Evolutionary conservation across 2,329 filamentous ascomycete genomes (phyloP).

Genomic region (Dothistroma septosporum): DNA sequence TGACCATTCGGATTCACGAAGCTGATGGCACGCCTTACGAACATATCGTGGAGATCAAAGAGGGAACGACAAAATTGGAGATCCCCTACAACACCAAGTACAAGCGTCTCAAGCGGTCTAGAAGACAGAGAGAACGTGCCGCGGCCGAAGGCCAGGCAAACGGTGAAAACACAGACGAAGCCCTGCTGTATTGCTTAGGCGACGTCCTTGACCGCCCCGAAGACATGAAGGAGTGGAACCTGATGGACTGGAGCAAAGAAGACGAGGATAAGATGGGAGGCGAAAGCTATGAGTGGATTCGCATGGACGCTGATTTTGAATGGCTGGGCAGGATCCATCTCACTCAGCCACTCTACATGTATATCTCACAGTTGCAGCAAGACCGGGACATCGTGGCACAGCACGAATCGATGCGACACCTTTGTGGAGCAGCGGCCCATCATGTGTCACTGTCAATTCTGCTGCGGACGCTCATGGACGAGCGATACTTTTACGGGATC

Average conservation of each 20-base stretch:
- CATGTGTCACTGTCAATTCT: conserved; percentile 85
- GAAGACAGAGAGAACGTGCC: conserved; percentile 74
- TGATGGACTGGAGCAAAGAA: conserved; percentile 84
- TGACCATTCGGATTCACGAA: conserved; percentile 97
- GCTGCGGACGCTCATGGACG: conserved; percentile 82
- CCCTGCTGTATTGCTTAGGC: conserved; percentile 84
- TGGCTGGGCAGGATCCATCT: conserved; percentile 86
- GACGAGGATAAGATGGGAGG: conserved; percentile 89
- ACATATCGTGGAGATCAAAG: conserved; percentile 93
- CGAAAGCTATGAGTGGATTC: conserved; percentile 98
- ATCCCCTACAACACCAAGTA: conserved; percentile 99
- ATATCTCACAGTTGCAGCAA: conserved; percentile 92
- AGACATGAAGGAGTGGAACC: conserved; percentile 76
- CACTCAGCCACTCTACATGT: conserved; percentile 93
- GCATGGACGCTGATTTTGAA: conserved; percentile 96
- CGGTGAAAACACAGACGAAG: conserved; percentile 59
- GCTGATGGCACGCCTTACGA: conserved; percentile 97
- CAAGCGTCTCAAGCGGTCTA: conserved; percentile 88
- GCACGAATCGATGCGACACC: conserved; percentile 46
- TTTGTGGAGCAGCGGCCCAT: conserved; percentile 53
- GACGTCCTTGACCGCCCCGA: conserved; percentile 81
- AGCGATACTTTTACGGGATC: conserved; percentile 89
- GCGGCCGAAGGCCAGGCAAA: conserved; percentile 59
- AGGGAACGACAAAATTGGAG: conserved; percentile 78
- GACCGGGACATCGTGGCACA: conserved; percentile 94